Conservation (phyloP, 306 rosid species). For the Biancaea sappan region DNA sequence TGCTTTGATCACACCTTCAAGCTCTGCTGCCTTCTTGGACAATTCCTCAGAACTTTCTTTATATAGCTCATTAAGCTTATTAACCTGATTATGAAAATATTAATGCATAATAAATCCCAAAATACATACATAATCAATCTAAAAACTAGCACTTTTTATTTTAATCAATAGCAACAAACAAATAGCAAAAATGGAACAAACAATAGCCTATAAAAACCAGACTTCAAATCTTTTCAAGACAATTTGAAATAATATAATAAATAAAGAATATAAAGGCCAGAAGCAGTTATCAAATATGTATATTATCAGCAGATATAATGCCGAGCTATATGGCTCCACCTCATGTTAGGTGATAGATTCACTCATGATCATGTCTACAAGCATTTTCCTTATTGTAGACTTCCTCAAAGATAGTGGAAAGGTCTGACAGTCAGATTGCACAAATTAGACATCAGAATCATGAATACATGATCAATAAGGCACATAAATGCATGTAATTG, state of each 20-base stretch:
- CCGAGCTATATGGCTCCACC: background rate
- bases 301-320: background rate
- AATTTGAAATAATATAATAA: background rate
- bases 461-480: background rate
- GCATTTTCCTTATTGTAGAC: background rate
- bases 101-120: background rate
- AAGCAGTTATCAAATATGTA: background rate
- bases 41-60: constrained; percentile 91
- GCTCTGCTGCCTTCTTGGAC: constrained; percentile 89
- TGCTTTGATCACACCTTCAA: constrained; percentile 89
- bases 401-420: background rate
- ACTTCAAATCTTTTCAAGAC: background rate
- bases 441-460: background rate
- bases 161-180: background rate
- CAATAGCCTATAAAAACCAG: background rate
- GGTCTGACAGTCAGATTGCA: constrained; percentile 9
- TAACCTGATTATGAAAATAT: constrained; percentile 50
- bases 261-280: background rate
- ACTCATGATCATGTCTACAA: background rate
- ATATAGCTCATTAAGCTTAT: constrained; percentile 80
- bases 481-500: background rate
- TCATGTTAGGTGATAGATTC: background rate
- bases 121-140: background rate
- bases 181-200: background rate
- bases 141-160: background rate